These are phyloP conservation scores for Yamadazyma triangularis DNA, from an alignment of 1,139 yeast species.

Conservation along the genomic window DNA sequence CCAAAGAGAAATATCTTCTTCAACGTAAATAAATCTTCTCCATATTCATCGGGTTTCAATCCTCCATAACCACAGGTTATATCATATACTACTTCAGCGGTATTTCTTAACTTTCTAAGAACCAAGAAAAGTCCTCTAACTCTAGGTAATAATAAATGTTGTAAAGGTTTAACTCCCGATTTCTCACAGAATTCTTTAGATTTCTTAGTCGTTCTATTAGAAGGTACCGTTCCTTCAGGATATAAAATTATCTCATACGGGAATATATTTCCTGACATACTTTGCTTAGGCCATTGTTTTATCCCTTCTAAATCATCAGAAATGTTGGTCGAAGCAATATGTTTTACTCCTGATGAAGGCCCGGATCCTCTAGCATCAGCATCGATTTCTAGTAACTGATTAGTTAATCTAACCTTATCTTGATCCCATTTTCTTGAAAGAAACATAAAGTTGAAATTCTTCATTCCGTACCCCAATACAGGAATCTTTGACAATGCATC, in stretches of 20 bases:
- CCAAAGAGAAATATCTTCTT: constrained; percentile 63
- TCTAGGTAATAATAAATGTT: constrained; percentile 75
- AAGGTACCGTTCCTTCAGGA: constrained; percentile 94
- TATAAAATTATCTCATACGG: constrained; percentile 62
- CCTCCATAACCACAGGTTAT: constrained; percentile 81
- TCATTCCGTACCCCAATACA: constrained; percentile 84
- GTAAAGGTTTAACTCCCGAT: constrained; percentile 42
- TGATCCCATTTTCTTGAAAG: constrained; percentile 79
- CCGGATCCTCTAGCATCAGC: constrained; percentile 51
- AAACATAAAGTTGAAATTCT: constrained; percentile 70
- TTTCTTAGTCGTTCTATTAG: constrained; percentile 56
- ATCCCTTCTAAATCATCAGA: constrained; percentile 12
- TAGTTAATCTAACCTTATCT: constrained; percentile 60
- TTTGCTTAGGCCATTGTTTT: constrained; percentile 37
- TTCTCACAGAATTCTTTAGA: constrained; percentile 56
- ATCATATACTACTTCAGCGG: constrained; percentile 73
- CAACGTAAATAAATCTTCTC: constrained; percentile 73
- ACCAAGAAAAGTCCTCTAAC: constrained; percentile 72
- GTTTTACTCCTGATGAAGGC: constrained; percentile 44
- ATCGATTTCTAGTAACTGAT: constrained; percentile 51
- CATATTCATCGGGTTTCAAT: constrained; percentile 56
- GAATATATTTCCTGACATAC: constrained; percentile 25
- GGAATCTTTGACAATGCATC: constrained; percentile 76
- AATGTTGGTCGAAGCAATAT: constrained; percentile 23
- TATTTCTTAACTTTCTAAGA: constrained; percentile 51